These are phyloP conservation scores for Trichoderma sp. DNA, from an alignment of 2,329 filamentous ascomycete genomes.

Conservation along the genomic window DNA sequence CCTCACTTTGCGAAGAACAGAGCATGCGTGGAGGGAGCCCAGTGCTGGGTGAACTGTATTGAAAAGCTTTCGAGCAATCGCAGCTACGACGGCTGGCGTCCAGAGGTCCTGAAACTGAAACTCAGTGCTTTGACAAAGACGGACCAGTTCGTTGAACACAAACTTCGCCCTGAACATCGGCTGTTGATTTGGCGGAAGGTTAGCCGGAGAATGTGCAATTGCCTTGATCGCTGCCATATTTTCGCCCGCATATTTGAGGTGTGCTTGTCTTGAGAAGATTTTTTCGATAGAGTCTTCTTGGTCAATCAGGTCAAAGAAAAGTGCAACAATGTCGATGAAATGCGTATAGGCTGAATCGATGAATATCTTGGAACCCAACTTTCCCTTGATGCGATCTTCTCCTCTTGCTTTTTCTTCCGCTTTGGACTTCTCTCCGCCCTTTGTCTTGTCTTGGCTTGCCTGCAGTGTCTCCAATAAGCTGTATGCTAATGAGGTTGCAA, in stretches of 20 bases:
- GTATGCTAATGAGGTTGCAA: constrained; percentile 80
- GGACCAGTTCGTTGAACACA: constrained; percentile 72
- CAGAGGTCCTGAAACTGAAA: constrained; percentile 68
- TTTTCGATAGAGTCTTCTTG: constrained; percentile 75
- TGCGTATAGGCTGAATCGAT: constrained; percentile 63
- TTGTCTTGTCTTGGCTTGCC: constrained; percentile 43
- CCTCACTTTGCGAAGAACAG: constrained; percentile 81
- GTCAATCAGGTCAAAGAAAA: constrained; percentile 75
- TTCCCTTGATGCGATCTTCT: constrained; percentile 67
- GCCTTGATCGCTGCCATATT: constrained; percentile 69
- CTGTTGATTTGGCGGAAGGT: constrained; percentile 77
- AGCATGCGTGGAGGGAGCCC: constrained; percentile 83
- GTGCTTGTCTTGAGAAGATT: constrained; percentile 60
- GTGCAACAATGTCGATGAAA: constrained; percentile 75
- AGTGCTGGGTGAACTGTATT: constrained; percentile 80
- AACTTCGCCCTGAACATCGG: constrained; percentile 81
- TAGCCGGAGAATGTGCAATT: constrained; percentile 65
- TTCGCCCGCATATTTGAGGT: constrained; percentile 61
- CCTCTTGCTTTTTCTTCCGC: constrained; percentile 55
- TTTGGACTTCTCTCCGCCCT: constrained; percentile 50
- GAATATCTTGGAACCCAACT: constrained; percentile 68
- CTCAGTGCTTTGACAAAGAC: constrained; percentile 73
- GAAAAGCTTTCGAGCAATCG: constrained; percentile 74
- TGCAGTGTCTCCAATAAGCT: constrained; percentile 64
- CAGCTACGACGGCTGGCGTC: constrained; percentile 73